Base-by-base conservation (phyloP, 257 asterid species). In the Gentiana dahurica region DNA sequence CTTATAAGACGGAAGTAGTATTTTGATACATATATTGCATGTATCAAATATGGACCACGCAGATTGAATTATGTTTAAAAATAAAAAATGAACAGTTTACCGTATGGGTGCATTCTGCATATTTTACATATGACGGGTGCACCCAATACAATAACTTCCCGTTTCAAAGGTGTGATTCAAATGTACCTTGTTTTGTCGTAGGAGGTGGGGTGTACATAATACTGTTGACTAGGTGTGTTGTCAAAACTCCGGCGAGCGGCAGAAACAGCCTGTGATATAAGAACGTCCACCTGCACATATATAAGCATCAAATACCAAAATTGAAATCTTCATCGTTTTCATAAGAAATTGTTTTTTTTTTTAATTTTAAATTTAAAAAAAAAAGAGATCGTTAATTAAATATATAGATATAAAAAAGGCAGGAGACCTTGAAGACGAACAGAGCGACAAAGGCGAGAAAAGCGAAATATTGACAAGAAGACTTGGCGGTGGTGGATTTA, bases 391-490 rank as follows among this genome's bases (percentile, higher is more conserved):
- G n/a, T 2, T 10, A 2, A 2, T 57, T 7, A 6, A 1, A 2
- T 9, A 34, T 3, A 11, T 1, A 55, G 1, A 36, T 38, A 33
- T 13, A 37, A 0, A 39, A 44, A 3, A 8, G 44, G 58, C 3
- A 57, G 35, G 9, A 11, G 36, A 87, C 97, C 97, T 83, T 89
- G 89, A 89, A 89, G 65, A 89, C 82, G 49, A 81, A 86, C 46
- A 89, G 64, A 33, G 94, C 95, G 2, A 85, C 79, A 53, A 89
- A 78, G 59, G 78, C 43, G 60, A 89, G 71, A 74, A 86, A 78
- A 0, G 84, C 83, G 59, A 85, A 73, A 71, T 78, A 89, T 12
- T 83, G 88, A 36, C 82, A 49, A 56, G 81, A 69, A n/a, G 77
- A 77, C 73, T 41, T 90, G 50, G 53, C 78, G 24, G 24, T 24